Conservation (phyloP, 2,329 filamentous ascomycete species). For the Aspergillus fructus region DNA sequence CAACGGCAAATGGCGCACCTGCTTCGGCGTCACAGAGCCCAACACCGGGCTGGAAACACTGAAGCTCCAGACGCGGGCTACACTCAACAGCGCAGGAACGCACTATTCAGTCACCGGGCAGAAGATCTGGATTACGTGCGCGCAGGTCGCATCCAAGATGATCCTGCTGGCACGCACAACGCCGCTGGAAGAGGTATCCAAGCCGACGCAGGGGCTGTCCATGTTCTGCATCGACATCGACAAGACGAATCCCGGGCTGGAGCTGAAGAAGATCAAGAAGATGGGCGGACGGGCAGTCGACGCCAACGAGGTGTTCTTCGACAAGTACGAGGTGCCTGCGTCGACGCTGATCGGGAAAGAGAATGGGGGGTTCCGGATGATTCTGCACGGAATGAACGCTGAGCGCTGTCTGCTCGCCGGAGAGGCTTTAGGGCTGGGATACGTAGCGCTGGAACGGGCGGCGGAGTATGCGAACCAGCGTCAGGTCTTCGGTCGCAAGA, state of each 20-base stretch:
- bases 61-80: conserved; percentile 65
- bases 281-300: conserved; percentile 83
- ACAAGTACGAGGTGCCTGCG: conserved; percentile 68
- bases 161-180: conserved; percentile 77
- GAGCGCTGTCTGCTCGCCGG: conserved; percentile 74
- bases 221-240: conserved; percentile 80
- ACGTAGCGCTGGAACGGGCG: conserved; percentile 65
- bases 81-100: conserved; percentile 50
- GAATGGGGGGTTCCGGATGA: conserved; percentile 74
- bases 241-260: conserved; percentile 57
- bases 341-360: conserved; percentile 69
- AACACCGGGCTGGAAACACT: conserved; percentile 78
- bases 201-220: conserved; percentile 72
- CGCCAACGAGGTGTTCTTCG: conserved; percentile 86
- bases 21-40: conserved; percentile 84
- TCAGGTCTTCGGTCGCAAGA: conserved; percentile 58
- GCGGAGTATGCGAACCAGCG: conserved; percentile 65
- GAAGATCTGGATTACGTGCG: conserved; percentile 88
- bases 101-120: conserved; percentile 71
- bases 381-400: conserved; percentile 78
- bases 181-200: conserved; percentile 64
- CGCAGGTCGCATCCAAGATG: conserved; percentile 81
- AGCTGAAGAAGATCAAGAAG: conserved; percentile 73
- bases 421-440: conserved; percentile 77
- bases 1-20: conserved; percentile 67